Evolutionary conservation across 177 flowering plant species (phyloP).

Genomic region (Vitis hybrid): DNA sequence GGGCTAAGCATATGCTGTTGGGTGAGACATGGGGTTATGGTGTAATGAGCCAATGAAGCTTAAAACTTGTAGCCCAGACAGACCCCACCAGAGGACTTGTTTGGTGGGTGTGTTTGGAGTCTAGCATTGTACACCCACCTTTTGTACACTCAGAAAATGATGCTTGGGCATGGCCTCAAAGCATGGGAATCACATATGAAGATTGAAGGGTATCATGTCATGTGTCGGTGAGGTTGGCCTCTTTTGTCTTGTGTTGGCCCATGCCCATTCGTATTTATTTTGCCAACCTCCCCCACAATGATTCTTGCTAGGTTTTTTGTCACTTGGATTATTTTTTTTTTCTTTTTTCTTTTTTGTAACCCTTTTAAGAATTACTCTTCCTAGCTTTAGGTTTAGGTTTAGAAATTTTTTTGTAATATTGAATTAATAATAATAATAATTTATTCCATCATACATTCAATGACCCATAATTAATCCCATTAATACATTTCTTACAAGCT

Average conservation of each 20-base stretch:
- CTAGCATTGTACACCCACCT: slow-evolving; percentile 10
- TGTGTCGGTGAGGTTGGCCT: background rate
- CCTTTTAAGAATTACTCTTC: too few species aligned
- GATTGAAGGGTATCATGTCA: background rate
- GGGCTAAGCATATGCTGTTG: background rate
- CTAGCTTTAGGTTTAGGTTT: too few species aligned
- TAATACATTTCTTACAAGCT: too few species aligned
- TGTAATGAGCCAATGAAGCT: background rate
- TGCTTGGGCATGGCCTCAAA: background rate
- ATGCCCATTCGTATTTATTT: background rate
- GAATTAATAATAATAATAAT: too few species aligned
- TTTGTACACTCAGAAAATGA: background rate
- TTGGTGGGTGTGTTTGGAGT: slow-evolving; percentile 4
- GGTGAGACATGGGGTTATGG: background rate
- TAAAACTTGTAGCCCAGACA: background rate
- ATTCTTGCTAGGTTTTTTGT: too few species aligned
- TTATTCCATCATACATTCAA: too few species aligned
- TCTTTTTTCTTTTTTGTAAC: too few species aligned
- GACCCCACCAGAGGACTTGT: background rate
- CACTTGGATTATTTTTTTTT: too few species aligned
- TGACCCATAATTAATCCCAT: too few species aligned
- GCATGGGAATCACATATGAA: background rate
- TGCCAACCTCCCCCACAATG: background rate
- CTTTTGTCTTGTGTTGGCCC: background rate
- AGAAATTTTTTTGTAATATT: too few species aligned